Base-by-base conservation (phyloP, 441 rosid genomes). In the Manihot esculenta region DNA sequence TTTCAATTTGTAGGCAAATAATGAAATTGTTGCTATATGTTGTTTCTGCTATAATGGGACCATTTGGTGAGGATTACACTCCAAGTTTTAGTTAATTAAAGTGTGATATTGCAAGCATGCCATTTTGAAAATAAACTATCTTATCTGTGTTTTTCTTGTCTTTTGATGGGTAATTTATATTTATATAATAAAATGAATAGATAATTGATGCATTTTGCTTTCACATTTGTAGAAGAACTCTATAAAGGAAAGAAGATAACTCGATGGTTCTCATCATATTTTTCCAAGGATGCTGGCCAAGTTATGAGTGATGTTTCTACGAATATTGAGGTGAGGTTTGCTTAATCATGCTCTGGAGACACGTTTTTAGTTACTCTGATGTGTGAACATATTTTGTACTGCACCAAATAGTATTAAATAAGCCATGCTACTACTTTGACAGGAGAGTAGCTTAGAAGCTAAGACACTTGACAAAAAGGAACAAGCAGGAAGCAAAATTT, bases 231-330 rank as follows among this genome's bases (percentile, higher is more conserved):
- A 70, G 60, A 68, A 74, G 88, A 87, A 65, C 48, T n/a, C 50
- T 79, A 30, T 53, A 83, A 81, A 79, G 91, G 90, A 66, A 89
- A 81, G 79, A 91, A 80, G 72, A 74, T 86, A 64, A 75, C 88
- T 27, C 86, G 72, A 70, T 86, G 93, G 93, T 75, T 87, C 30
- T 63, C 89, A 44, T 87, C 97, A 14, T 82, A 85, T 83, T 84
- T 87, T 66, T 80, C 87, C 51, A 84, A 73, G 80, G 76, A 80
- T 59, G 41, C 83, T 69, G 55, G 73, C 71, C 81, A 78, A 62
- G 61, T 62, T 64, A 55, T 71, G 35, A 69, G 41, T 71, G 79
- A 76, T 54, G 77, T 66, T 72, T 64, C 83, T 76, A 66, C 85
- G 47, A 80, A 72, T 77, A 67, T 35, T 73, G 87, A 87, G 91